Percentiles rank a stretch among this genome's conserved stretches.
Conservation (phyloP, 768 basidiomycete species). For the Hortiboletus campestris region DNA sequence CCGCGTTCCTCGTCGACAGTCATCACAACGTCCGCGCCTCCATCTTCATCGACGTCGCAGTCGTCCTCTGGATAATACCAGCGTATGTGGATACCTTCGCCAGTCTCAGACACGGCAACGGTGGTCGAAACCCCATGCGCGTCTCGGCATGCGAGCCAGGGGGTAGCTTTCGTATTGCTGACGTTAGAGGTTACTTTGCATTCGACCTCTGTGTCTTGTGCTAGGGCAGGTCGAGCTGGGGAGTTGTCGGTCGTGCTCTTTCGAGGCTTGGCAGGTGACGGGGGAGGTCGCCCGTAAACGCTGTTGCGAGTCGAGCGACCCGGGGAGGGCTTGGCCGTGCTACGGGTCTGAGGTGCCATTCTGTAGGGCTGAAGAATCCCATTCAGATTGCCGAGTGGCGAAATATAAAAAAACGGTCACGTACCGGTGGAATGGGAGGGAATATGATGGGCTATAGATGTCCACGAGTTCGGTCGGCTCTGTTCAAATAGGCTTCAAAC, state of each 20-base stretch:
- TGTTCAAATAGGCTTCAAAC: constrained; percentile 23
- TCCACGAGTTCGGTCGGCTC: neutral
- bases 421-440: neutral
- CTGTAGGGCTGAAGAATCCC: neutral
- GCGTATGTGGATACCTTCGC: constrained; percentile 20
- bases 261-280: constrained; percentile 4
- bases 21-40: constrained; percentile 9
- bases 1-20: constrained; percentile 17
- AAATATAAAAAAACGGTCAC: neutral
- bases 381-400: neutral
- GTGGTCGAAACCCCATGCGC: constrained; percentile 5
- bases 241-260: neutral
- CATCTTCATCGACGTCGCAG: constrained; percentile 4
- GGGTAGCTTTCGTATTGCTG: neutral
- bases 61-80: constrained; percentile 16
- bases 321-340: constrained; percentile 12
- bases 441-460: neutral
- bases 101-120: constrained; percentile 20
- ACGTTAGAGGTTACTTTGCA: neutral
- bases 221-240: neutral
- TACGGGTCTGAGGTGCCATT: constrained; percentile 31
- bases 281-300: constrained; percentile 14
- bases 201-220: neutral
- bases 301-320: constrained; percentile 25
- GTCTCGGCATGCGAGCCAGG: constrained; percentile 24